Evolutionary conservation across 2,329 filamentous ascomycete genomes (phyloP).

Genomic region (Pseudocercospora crystallina): DNA sequence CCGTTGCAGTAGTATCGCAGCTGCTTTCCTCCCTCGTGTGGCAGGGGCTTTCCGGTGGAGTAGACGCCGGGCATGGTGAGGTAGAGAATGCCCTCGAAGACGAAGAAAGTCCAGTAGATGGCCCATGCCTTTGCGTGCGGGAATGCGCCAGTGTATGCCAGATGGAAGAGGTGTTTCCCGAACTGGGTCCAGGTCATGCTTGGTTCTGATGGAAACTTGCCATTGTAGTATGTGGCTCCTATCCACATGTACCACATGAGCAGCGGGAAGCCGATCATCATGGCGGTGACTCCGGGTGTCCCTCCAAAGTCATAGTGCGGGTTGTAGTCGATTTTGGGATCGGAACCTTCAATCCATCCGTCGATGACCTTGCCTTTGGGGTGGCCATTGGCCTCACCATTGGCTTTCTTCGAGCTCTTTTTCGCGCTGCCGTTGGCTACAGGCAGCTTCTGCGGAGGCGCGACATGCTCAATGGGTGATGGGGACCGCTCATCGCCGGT

Average conservation of each 20-base stretch:
- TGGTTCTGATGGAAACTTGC: slow-evolving; percentile 65
- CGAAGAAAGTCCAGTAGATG: slow-evolving; percentile 92
- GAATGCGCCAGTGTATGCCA: slow-evolving; percentile 82
- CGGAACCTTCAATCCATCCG: slow-evolving; percentile 36
- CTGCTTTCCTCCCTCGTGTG: slow-evolving; percentile 79
- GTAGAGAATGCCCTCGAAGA: slow-evolving; percentile 82
- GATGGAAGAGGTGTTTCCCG: slow-evolving; percentile 63
- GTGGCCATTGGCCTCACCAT: slow-evolving; percentile 39
- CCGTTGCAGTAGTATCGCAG: slow-evolving; percentile 94
- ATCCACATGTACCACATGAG: slow-evolving; percentile 99
- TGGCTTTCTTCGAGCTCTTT: slow-evolving; percentile 22
- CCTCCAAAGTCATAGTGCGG: slow-evolving; percentile 81
- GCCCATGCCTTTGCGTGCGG: slow-evolving; percentile 79
- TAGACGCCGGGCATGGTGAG: slow-evolving; percentile 83
- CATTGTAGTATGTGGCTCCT: slow-evolving; percentile 88
- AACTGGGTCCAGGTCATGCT: slow-evolving; percentile 64
- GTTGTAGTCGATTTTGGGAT: slow-evolving; percentile 45
- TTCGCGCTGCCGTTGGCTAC: slow-evolving; percentile 6
- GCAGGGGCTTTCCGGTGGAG: slow-evolving; percentile 82
- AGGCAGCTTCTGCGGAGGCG: slow-evolving; percentile 16
- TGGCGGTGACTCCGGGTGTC: slow-evolving; percentile 70
- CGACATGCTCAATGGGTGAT: slow-evolving; percentile 29
- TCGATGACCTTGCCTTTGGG: slow-evolving; percentile 42
- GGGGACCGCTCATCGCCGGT: slow-evolving; percentile 37
- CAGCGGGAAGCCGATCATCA: slow-evolving; percentile 91